Evolutionary conservation across 495 filamentous ascomycete genomes (phyloP), one percentile per base, ranked within the genome.

Genomic region (Penicillium pancosmium): DNA sequence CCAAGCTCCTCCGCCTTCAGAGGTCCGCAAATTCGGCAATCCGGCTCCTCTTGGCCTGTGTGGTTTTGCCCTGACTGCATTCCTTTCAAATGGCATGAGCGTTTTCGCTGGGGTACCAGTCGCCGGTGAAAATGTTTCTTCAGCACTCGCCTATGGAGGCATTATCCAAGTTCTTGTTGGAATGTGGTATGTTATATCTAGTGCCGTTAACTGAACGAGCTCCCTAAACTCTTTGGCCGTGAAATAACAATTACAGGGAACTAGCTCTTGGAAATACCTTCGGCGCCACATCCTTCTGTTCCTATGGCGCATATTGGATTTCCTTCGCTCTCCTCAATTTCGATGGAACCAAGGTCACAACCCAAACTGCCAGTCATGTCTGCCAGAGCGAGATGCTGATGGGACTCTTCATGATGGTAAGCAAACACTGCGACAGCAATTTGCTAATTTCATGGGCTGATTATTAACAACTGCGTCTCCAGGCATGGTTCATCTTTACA

Each of bases 401-500:
- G 55, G 91, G 89, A 13, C 84, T 92, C 64, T 94, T 88, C 80
- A 78, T 94, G 43, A 84, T 88, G 83, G 84, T 85, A 72, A 34
- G 66, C 16, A 18, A 44, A 13, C 15, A 18, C 16, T 2, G 13
- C 16, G 41, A 44, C 54, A 3, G 6, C 4, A n/a, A 11, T 11
- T 11, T n/a, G 9, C 7, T 10, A 43, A 33, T 9, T 18, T 23
- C 5, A 54, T 46, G 3, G 41, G 16, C 3, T 4, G 4, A 19
- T 44, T 44, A 18, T 13, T 56, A 21, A 56, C 19, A 6, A 6
- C 16, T 7, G 21, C 10, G 5, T 25, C 13, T 25, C 5, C 48
- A 84, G 81, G 84, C 82, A 68, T 96, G 92, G 92, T 94, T 93
- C 77, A 91, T 96, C 76, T 96, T 96, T 82, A 96, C 92, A 52